These are phyloP conservation scores for Hypoxylon sp. DNA, from an alignment of 2,329 filamentous ascomycete species.

Conservation along the genomic window DNA sequence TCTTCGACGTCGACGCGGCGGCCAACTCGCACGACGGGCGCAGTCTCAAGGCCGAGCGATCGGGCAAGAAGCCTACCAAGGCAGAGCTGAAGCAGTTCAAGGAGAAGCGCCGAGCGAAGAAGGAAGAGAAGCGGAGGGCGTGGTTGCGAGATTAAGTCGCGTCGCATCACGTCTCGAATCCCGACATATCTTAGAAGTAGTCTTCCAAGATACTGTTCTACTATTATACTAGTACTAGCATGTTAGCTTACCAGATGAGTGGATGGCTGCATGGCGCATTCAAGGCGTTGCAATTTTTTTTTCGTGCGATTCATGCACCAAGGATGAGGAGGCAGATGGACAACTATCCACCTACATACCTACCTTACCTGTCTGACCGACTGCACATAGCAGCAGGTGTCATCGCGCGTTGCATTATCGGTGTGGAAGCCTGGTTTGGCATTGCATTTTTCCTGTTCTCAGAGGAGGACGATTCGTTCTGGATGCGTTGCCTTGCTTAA, in stretches of 20 bases:
- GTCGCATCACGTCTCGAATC: neutral
- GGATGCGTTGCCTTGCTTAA: too few species aligned
- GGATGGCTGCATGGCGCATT: neutral
- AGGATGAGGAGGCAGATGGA: too few species aligned
- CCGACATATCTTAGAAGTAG: neutral
- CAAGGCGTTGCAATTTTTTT: too few species aligned
- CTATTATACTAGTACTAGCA: too few species aligned
- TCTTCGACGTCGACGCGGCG: constrained; percentile 94
- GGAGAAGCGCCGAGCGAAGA: constrained; percentile 86
- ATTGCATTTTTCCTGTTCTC: constrained; percentile 19
- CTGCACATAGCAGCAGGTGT: too few species aligned
- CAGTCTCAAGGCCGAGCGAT: constrained; percentile 90
- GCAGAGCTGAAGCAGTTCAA: constrained; percentile 90
- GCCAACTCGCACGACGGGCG: constrained; percentile 90
- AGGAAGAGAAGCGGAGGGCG: constrained; percentile 92
- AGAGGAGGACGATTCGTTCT: constrained; percentile 7
- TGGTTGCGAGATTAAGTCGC: constrained; percentile 81
- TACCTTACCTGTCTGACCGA: too few species aligned
- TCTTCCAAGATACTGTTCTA: neutral
- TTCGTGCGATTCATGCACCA: too few species aligned
- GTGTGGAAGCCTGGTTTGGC: constrained; percentile 16
- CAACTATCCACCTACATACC: too few species aligned
- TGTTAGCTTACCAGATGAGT: too few species aligned
- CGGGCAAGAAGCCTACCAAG: constrained; percentile 83
- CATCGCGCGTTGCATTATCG: constrained; percentile 24